Evolutionary conservation across 768 basidiomycete genomes (phyloP), one percentile per base, ranked within the genome.

Genomic region (Hericium erinaceus): DNA sequence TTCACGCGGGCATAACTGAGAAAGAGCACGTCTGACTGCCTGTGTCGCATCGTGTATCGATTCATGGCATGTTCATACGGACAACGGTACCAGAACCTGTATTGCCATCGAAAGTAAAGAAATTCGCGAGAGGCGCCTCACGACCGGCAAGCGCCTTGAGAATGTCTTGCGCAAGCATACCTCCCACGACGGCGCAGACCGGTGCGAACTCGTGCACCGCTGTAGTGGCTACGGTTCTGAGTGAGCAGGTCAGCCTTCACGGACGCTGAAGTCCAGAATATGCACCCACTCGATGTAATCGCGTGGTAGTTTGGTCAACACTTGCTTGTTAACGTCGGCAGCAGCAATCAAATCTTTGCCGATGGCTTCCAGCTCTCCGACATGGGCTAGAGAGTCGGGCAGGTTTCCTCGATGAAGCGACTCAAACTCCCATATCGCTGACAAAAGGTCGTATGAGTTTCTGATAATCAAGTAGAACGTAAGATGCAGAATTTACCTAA

Each of bases 121-220:
- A 86, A 70, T 99, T 99, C 54, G 89, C 88, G 61, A 97, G 87
- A 4, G 95, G 95, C 26, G 89, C 83, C 65, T 98, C 97, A 53
- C 92, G 86, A 57, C 87, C 91, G 56, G 87, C 89, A 40, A 98
- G 77, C 0, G 92, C 84, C 69, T 97, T 94, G 41, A 99, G 76
- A 54, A 98, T 87, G 68, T 99, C 97, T 69, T 98, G 97, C 1
- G 86, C 95, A 13, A 98, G 74, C 73, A 98, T 81, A 22, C 97
- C 97, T 26, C 97, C 97, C 40, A 99, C 78, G 39, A 99, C 89
- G 1, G 97, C 97, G 68, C 93, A 92, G 1, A 93, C 85, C 0
- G 97, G 93, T 0, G 93, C 87, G 73, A 98, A 92, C 68, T 95
- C 93, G 68, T 88, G 84, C 18, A 74, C 71, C 7, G 91, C 86